phyloP scores from a whole-genome alignment of 2,329 filamentous ascomycete genomes.

The Diaporthe sp. region DNA sequence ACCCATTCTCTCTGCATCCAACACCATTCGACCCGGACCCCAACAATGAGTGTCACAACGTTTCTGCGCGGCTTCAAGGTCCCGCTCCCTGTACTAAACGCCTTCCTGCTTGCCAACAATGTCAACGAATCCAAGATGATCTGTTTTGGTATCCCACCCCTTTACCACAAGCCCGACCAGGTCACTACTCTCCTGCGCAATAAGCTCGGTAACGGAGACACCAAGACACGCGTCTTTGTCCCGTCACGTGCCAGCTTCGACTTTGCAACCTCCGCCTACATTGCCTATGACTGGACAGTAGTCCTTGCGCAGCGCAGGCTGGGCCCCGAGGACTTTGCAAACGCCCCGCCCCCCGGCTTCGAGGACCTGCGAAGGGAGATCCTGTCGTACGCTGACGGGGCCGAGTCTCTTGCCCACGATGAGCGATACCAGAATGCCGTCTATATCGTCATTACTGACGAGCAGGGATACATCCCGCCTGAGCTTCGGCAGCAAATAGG shows the following conservation, averaged over 20 bases:
- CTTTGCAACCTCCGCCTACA: background rate
- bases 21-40: background rate
- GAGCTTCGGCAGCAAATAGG: background rate
- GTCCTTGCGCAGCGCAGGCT: slow-evolving; percentile 17
- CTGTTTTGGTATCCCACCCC: slow-evolving; percentile 17
- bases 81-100: slow-evolving; percentile 19
- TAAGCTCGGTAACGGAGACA: slow-evolving; percentile 7
- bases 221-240: slow-evolving; percentile 22
- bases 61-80: slow-evolving; percentile 19
- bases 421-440: slow-evolving; percentile 12
- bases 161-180: background rate
- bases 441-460: slow-evolving; percentile 19
- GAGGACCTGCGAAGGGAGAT: slow-evolving; percentile 19
- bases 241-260: background rate
- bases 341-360: background rate
- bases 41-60: slow-evolving; percentile 15
- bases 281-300: slow-evolving; percentile 22
- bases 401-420: slow-evolving; percentile 6
- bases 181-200: slow-evolving; percentile 22
- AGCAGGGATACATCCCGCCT: slow-evolving; percentile 9
- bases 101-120: slow-evolving; percentile 21
- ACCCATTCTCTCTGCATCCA: slow-evolving; percentile 5
- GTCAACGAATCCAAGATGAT: slow-evolving; percentile 10
- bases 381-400: background rate
- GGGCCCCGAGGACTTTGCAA: background rate